These are phyloP conservation scores for Cubamyces lactineus DNA, from an alignment of 768 basidiomycete genomes.

Conservation along the genomic window DNA sequence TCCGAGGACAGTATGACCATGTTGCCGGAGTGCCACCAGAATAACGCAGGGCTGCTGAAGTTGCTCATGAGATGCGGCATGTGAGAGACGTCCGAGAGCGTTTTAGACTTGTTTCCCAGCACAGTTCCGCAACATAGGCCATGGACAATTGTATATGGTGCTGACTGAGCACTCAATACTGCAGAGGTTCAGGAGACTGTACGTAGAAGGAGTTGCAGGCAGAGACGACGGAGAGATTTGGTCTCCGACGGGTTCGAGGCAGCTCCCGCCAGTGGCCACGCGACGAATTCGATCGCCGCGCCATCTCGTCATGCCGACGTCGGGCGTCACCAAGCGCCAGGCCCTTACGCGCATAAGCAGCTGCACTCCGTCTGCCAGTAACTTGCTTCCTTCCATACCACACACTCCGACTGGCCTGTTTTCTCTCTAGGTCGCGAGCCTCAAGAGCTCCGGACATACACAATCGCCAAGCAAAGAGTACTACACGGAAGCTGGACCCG, in stretches of 20 bases:
- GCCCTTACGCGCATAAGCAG: not conserved
- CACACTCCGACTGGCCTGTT: not conserved
- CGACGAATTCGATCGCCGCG: slow-evolving; percentile 12
- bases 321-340: slow-evolving; percentile 6
- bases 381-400: not conserved
- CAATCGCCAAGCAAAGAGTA: not conserved
- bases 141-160: not conserved
- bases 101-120: not conserved
- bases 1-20: slow-evolving; percentile 1
- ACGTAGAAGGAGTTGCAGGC: not conserved
- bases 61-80: not conserved
- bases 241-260: slow-evolving; percentile 1
- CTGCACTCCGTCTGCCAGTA: not conserved
- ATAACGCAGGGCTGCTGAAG: not conserved
- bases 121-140: not conserved
- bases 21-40: not conserved
- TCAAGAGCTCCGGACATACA: not conserved
- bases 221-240: not conserved
- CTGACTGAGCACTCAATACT: not conserved
- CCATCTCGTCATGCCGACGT: slow-evolving; percentile 16
- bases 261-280: not conserved
- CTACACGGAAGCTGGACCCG: not conserved
- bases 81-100: not conserved
- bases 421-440: not conserved
- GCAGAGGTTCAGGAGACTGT: not conserved